These are phyloP conservation scores for Pachyrhizus erosus DNA, from an alignment of 306 rosid species.

Conservation along the genomic window DNA sequence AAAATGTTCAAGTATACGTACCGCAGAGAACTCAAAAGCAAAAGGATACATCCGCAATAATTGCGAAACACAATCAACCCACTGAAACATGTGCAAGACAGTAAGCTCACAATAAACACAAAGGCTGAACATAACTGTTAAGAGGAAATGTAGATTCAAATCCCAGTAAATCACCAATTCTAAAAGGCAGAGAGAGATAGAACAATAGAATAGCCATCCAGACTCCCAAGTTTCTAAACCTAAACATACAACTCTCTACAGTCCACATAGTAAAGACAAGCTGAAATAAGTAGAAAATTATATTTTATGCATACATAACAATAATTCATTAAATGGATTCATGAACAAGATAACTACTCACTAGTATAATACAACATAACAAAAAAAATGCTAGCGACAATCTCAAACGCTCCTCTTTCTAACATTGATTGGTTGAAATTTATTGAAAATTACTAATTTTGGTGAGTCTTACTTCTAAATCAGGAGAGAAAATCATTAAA, in stretches of 20 bases:
- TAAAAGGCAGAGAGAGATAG: background rate
- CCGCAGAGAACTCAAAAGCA: conserved; percentile 96
- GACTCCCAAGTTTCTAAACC: conserved; percentile 24
- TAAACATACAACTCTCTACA: background rate
- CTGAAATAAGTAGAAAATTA: background rate
- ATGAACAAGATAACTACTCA: background rate
- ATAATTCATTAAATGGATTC: background rate
- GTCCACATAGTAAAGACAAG: background rate
- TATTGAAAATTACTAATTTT: no score
- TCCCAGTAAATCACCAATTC: conserved; percentile 13
- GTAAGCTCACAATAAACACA: conserved; percentile 37
- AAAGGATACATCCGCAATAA: conserved; percentile 92
- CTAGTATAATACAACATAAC: background rate
- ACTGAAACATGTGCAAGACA: conserved; percentile 62
- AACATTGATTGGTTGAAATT: no score
- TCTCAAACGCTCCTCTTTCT: no score
- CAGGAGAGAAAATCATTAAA: no score
- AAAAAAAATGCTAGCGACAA: no score
- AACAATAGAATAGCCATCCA: background rate
- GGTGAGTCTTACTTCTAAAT: no score
- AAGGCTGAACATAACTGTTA: conserved; percentile 7
- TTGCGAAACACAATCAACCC: conserved; percentile 98
- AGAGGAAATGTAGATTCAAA: conserved; percentile 10
- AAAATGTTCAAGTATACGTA: conserved; percentile 47
- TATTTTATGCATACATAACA: background rate